phyloP scores from a whole-genome alignment of 768 basidiomycete genomes.

The Harrya chromipes region DNA sequence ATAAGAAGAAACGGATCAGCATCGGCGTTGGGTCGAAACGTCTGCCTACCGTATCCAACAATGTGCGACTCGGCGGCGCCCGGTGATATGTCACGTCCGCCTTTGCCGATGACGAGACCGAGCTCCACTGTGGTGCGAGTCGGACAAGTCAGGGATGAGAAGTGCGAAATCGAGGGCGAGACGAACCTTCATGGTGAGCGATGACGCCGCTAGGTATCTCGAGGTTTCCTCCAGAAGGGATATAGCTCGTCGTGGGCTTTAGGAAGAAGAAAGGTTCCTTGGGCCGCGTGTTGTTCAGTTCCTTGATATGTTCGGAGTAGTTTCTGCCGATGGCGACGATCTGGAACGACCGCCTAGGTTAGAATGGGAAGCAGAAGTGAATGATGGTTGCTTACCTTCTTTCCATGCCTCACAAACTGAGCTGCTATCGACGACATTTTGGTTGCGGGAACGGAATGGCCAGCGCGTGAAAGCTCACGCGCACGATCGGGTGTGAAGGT shows the following conservation, averaged over 20 bases:
- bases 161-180: not conserved
- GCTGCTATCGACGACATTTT: conserved; percentile 34
- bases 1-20: too few relatives aligned
- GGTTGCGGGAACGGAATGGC: conserved; percentile 3
- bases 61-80: conserved; percentile 72
- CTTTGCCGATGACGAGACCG: conserved; percentile 91
- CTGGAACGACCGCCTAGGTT: conserved; percentile 33
- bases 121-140: conserved; percentile 69
- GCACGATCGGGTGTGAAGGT: not conserved
- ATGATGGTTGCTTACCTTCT: conserved; percentile 34
- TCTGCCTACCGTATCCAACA: conserved; percentile 80
- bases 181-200: conserved; percentile 86
- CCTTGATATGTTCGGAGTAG: conserved; percentile 88
- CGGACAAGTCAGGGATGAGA: not conserved
- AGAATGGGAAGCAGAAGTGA: not conserved
- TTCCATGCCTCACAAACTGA: conserved; percentile 44
- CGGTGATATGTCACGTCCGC: conserved; percentile 77
- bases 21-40: too few relatives aligned
- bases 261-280: conserved; percentile 98
- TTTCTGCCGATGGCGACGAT: conserved; percentile 97
- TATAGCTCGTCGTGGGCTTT: conserved; percentile 91
- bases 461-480: not conserved
- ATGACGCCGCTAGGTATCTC: conserved; percentile 84
- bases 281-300: conserved; percentile 80
- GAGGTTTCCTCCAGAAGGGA: conserved; percentile 70